phyloP scores from a whole-genome alignment of 1,139 yeast species.

The Yamadazyma taylorii region DNA sequence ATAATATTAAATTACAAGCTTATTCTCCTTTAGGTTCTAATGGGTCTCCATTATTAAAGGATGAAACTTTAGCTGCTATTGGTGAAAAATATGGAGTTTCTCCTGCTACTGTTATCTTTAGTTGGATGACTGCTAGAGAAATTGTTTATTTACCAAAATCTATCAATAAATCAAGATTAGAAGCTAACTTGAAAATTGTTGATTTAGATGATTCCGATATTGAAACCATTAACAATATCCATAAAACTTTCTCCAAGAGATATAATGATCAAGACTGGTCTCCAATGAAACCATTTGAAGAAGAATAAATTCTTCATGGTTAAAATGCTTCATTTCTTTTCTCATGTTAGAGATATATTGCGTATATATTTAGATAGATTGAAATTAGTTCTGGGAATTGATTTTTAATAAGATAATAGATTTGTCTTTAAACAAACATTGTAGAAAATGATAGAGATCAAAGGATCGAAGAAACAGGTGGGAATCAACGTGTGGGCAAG shows the following conservation, averaged over 20 bases:
- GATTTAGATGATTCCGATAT: conserved; percentile 56
- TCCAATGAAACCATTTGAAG: conserved; percentile 18
- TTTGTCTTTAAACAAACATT: conserved; percentile 1
- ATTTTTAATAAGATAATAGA: conserved; percentile 3
- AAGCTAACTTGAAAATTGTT: conserved; percentile 52
- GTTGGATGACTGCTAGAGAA: conserved; percentile 71
- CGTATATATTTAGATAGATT: conserved; percentile 1
- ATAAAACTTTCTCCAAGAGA: conserved; percentile 49
- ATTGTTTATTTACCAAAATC: conserved; percentile 77
- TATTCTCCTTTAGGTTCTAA: conserved; percentile 78
- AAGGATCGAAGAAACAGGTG: not conserved
- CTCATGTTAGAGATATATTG: not conserved
- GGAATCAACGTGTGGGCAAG: no score
- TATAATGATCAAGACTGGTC: conserved; percentile 43
- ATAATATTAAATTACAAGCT: conserved; percentile 65
- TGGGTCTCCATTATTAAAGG: conserved; percentile 60
- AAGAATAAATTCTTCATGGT: conserved; percentile 6
- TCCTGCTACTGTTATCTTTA: conserved; percentile 62
- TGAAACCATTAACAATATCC: conserved; percentile 43
- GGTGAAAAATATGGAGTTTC: conserved; percentile 57
- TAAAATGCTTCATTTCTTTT: not conserved
- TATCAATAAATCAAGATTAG: conserved; percentile 57
- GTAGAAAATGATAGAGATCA: not conserved
- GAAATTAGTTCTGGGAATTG: conserved; percentile 4
- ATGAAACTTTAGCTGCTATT: conserved; percentile 46